Percentiles rank a stretch among this genome's conserved stretches.
Conservation (phyloP, 148 eudicot genomes). For the Pharnaceum exiguum region DNA sequence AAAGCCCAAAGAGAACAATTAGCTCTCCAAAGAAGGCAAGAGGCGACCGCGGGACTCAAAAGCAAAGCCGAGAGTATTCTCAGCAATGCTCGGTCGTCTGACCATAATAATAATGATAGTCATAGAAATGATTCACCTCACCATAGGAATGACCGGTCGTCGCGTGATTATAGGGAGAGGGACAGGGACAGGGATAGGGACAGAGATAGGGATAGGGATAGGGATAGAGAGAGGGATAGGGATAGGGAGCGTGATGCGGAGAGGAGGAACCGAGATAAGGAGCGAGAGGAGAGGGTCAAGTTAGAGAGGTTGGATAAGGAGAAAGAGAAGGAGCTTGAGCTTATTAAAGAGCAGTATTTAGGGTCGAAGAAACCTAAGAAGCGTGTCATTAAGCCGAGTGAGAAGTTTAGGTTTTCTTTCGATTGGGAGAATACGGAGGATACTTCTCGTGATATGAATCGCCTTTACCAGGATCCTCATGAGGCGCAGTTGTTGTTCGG, state of each 20-base stretch:
- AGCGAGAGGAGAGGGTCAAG: slow-evolving; percentile 64
- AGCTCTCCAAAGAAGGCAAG: slow-evolving; percentile 41
- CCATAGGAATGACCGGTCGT: slow-evolving; percentile 33
- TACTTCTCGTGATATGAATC: slow-evolving; percentile 74
- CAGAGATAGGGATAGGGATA: slow-evolving; percentile 32
- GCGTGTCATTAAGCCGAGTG: slow-evolving; percentile 71
- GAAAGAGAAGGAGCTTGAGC: slow-evolving; percentile 63
- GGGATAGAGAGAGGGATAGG: slow-evolving; percentile 39
- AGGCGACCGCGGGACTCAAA: slow-evolving; percentile 29
- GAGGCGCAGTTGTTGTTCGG: slow-evolving; percentile 58
- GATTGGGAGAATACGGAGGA: slow-evolving; percentile 81
- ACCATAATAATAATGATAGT: slow-evolving; percentile 2
- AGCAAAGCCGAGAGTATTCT: slow-evolving; percentile 33
- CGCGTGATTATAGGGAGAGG: slow-evolving; percentile 25
- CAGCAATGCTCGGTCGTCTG: slow-evolving; percentile 19
- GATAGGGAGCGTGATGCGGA: slow-evolving; percentile 53
- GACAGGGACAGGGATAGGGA: slow-evolving; percentile 31
- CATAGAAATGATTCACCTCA: slow-evolving; percentile 24
- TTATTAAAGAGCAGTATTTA: slow-evolving; percentile 76
- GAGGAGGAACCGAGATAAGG: slow-evolving; percentile 53
- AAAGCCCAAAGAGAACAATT: slow-evolving; percentile 48
- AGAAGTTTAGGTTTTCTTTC: slow-evolving; percentile 72
- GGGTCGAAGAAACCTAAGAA: slow-evolving; percentile 80
- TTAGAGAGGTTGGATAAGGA: slow-evolving; percentile 68
- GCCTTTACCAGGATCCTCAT: slow-evolving; percentile 57